Base-by-base conservation (phyloP, 176 grass and related monocot genomes). In the Raddia guianensis region DNA sequence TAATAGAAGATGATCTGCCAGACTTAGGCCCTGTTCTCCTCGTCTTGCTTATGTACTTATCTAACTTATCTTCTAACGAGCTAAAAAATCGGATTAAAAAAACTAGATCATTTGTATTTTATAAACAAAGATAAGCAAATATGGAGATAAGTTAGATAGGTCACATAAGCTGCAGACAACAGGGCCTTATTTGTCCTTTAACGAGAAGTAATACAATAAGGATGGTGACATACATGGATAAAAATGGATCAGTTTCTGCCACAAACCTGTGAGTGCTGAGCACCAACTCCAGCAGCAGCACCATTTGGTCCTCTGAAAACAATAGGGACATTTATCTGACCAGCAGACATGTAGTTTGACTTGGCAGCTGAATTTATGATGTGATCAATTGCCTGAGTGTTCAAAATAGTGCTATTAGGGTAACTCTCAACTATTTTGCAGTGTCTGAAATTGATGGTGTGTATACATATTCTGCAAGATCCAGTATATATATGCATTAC, bases 311-410 rank as follows among this genome's bases (percentile, higher is more conserved):
- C 92, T 83, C 95, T 90, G 68, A 98, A 98, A 89, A 95, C 95
- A 79, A 98, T 98, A 78, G 92, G 92, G 19, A 98, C 95, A 52
- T 57, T 57, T 50, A 98, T 85, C 83, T 95, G 86, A 67, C 95
- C 96, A 55, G 88, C 86, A 49, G 96, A 99, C 96, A 99, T 99
- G 90, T 95, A 95, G 54, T 99, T 99, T 48, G 96, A 91, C 84
- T 99, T 99, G 81, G 92, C 90, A 66, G 90, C 96, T 66, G 96
- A 99, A 91, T 95, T 99, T 62, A 99, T 99, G 71, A 99, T 95
- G 66, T 99, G 96, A 84, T 99, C 96, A 84, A 99, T 99, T 80
- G 96, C 93, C 96, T 99, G 85, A 87, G 78, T 44, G 80, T 66
- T 74, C 64, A 74, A 88, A 64, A 70, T 16, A 63, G 51, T 61